These are phyloP conservation scores for Trichoderma virens DNA, from an alignment of 495 filamentous ascomycete species.

Conservation along the genomic window DNA sequence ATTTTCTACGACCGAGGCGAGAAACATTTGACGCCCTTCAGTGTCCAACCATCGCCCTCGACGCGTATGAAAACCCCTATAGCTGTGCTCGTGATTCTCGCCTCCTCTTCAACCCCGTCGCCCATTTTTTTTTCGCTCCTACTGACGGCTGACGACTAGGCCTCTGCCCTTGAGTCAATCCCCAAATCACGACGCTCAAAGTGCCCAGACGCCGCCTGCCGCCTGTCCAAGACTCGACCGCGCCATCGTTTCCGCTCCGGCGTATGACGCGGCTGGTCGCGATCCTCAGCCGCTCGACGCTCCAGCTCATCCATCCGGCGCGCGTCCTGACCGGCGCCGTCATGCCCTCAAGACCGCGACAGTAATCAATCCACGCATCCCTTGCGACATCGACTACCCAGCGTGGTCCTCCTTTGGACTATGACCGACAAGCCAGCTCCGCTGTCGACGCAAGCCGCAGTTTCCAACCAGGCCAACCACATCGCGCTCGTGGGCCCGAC, in stretches of 20 bases:
- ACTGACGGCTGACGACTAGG: not conserved
- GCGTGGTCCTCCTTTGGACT: conserved; percentile 61
- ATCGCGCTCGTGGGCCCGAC: conserved; percentile 39
- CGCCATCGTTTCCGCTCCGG: not conserved
- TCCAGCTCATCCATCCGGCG: conserved; percentile 17
- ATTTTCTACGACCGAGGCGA: conserved; percentile 4
- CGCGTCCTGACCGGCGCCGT: conserved; percentile 41
- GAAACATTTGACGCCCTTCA: conserved; percentile 6
- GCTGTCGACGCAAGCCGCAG: conserved; percentile 47
- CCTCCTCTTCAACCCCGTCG: not conserved
- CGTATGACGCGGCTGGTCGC: conserved; percentile 7
- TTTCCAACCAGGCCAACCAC: conserved; percentile 40
- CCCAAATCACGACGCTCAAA: conserved; percentile 11
- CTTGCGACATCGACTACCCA: conserved; percentile 25
- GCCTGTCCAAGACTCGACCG: not conserved
- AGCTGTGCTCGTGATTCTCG: not conserved
- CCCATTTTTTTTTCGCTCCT: not conserved
- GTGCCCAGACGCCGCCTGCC: conserved; percentile 13
- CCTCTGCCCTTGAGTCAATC: conserved; percentile 15
- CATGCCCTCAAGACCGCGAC: conserved; percentile 49
- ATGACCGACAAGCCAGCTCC: conserved; percentile 85
- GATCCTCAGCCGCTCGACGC: conserved; percentile 12
- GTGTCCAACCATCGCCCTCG: not conserved
- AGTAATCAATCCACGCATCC: conserved; percentile 38
- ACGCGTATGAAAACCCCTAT: conserved; percentile 12